A percentile compares a stretch with the other conserved stretches of the same genome.
Evolutionary conservation across 2,329 filamentous ascomycete species (phyloP).

Genomic region (Pseudogymnoascus sp.): DNA sequence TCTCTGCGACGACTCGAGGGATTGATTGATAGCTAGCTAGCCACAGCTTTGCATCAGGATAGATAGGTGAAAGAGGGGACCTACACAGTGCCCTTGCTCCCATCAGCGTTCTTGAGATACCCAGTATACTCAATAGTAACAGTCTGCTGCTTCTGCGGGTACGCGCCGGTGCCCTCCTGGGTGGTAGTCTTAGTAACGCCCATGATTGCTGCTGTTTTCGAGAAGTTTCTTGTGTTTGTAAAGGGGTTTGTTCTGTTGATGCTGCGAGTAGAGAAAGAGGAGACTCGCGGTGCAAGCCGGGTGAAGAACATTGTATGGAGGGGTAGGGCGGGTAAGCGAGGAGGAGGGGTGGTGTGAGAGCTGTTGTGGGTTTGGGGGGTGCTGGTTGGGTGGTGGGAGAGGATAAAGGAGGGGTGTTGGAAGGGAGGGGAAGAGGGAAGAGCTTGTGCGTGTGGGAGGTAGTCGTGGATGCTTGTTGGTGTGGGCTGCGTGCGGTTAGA

Average conservation of each 20-base stretch:
- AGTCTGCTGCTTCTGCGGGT: constrained; percentile 56
- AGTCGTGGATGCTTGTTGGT: not conserved
- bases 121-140: constrained; percentile 91
- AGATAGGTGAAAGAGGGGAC: constrained; percentile 24
- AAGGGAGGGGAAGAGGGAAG: not conserved
- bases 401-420: not conserved
- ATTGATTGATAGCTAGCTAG: not conserved
- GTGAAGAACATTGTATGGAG: constrained; percentile 4
- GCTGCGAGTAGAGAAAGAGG: not conserved
- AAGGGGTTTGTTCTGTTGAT: not conserved
- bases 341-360: not conserved
- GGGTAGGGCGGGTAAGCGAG: not conserved
- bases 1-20: no score
- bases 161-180: constrained; percentile 51
- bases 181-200: constrained; percentile 62
- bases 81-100: constrained; percentile 64
- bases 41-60: constrained; percentile 10
- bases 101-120: constrained; percentile 61
- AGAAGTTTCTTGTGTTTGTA: constrained; percentile 17
- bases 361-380: not conserved
- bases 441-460: not conserved
- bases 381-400: not conserved
- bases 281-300: not conserved
- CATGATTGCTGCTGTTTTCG: constrained; percentile 40
- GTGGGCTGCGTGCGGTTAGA: not conserved